A percentile compares a stretch with the other conserved stretches of the same genome.
These are phyloP conservation scores for Wickerhamomyces silvicola DNA, from an alignment of 805 yeast species.

Conservation along the genomic window DNA sequence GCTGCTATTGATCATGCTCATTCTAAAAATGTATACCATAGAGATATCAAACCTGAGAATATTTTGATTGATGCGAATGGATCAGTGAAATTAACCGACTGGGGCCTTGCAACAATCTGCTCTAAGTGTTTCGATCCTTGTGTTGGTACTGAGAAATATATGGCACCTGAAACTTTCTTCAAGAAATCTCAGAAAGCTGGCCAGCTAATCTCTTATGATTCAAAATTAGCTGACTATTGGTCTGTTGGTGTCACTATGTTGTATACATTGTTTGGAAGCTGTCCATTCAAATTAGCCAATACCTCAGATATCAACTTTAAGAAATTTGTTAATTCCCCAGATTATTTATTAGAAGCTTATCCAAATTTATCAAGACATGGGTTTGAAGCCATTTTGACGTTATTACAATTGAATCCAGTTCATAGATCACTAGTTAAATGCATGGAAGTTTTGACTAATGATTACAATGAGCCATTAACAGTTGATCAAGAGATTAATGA, in stretches of 20 bases:
- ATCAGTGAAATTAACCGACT: slow-evolving; percentile 58
- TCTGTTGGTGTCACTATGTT: slow-evolving; percentile 76
- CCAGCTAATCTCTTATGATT: slow-evolving; percentile 41
- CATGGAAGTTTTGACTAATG: slow-evolving; percentile 38
- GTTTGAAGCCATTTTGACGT: slow-evolving; percentile 59
- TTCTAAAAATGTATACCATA: slow-evolving; percentile 52
- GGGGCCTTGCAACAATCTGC: slow-evolving; percentile 56
- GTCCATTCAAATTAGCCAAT: slow-evolving; percentile 74
- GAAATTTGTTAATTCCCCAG: slow-evolving; percentile 62
- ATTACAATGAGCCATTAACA: slow-evolving; percentile 38
- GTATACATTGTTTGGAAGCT: slow-evolving; percentile 73
- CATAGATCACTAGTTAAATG: slow-evolving; percentile 44
- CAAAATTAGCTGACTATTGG: slow-evolving; percentile 82
- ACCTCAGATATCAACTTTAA: slow-evolving; percentile 60
- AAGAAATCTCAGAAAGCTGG: slow-evolving; percentile 11
- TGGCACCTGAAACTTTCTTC: slow-evolving; percentile 87
- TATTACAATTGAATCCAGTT: slow-evolving; percentile 60
- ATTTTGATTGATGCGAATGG: slow-evolving; percentile 46
- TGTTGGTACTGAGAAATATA: slow-evolving; percentile 80
- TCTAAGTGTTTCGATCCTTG: slow-evolving; percentile 26
- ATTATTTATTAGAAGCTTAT: slow-evolving; percentile 66
- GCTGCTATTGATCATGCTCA: slow-evolving; percentile 52
- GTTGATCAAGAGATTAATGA: slow-evolving; percentile 54
- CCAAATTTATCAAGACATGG: slow-evolving; percentile 69
- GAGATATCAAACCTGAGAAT: slow-evolving; percentile 74